phyloP scores from a whole-genome alignment of 306 rosid species.

The Rosa chinensis region DNA sequence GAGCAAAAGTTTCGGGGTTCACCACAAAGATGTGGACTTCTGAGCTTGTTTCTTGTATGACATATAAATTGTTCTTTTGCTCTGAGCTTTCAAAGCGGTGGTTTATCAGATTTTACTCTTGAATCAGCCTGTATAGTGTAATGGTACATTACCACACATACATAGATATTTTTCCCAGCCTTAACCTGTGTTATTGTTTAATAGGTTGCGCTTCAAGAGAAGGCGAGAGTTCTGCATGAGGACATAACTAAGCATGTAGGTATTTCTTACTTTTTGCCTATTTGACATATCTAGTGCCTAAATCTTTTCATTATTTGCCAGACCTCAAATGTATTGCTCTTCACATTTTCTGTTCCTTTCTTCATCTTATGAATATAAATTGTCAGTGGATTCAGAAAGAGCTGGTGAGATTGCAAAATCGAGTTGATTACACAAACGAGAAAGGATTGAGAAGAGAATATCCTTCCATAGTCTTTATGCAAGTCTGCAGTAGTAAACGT shows the following conservation, averaged over 20 bases:
- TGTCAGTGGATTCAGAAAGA: slow-evolving; percentile 42
- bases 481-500: background rate
- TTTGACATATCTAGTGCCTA: background rate
- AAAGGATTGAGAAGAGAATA: slow-evolving; percentile 51
- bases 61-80: background rate
- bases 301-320: background rate
- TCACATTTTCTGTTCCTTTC: background rate
- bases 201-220: slow-evolving; percentile 70
- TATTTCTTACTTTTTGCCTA: background rate
- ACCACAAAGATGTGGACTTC: background rate
- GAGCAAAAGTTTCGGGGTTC: background rate
- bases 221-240: slow-evolving; percentile 54
- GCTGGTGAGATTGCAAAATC: slow-evolving; percentile 33
- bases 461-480: slow-evolving; percentile 28
- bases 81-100: background rate
- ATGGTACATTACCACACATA: background rate
- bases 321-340: background rate
- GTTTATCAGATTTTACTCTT: background rate
- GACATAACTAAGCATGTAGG: slow-evolving; percentile 70
- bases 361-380: background rate
- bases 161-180: background rate
- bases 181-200: slow-evolving; percentile 1
- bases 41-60: background rate
- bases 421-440: slow-evolving; percentile 37
- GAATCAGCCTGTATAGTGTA: background rate